phyloP scores from a whole-genome alignment of 306 rosid genomes.

The Arachis stenosperma region DNA sequence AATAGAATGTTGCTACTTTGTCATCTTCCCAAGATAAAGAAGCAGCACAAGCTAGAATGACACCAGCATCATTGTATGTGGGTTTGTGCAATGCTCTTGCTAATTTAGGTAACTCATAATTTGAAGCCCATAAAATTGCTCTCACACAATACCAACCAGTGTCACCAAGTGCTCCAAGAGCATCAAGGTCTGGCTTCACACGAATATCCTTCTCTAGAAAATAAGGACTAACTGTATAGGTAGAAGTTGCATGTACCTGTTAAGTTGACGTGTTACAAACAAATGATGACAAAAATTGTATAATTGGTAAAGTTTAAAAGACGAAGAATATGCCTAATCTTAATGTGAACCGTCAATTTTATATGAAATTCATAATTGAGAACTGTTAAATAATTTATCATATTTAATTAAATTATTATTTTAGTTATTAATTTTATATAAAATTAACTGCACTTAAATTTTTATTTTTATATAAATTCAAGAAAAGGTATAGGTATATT shows the following conservation, averaged over 20 bases:
- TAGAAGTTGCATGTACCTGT: slow-evolving; percentile 25
- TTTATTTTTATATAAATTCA: too few relatives aligned
- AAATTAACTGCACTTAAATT: too few relatives aligned
- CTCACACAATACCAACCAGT: slow-evolving; percentile 46
- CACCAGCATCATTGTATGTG: slow-evolving; percentile 55
- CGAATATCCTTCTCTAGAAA: slow-evolving; percentile 43
- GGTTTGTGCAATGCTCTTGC: slow-evolving; percentile 34
- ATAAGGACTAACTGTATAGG: slow-evolving; percentile 5
- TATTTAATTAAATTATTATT: too few relatives aligned
- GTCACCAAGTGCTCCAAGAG: slow-evolving; percentile 44
- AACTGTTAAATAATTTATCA: too few relatives aligned
- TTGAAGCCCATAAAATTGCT: slow-evolving; percentile 43
- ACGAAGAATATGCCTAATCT: too few relatives aligned
- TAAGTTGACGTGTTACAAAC: background rate
- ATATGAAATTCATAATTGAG: too few relatives aligned
- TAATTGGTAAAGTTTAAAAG: background rate
- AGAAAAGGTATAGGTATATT: too few relatives aligned
- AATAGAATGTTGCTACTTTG: slow-evolving; percentile 67
- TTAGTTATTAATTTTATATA: too few relatives aligned
- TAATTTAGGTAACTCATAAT: slow-evolving; percentile 40
- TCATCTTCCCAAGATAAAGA: slow-evolving; percentile 72
- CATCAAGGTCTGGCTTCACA: slow-evolving; percentile 46
- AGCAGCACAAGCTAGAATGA: slow-evolving; percentile 66
- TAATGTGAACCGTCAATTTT: too few relatives aligned
- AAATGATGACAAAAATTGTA: background rate